Evolutionary conservation across 2,329 filamentous ascomycete species (phyloP).

Genomic region (Xylaria hypoxylon): DNA sequence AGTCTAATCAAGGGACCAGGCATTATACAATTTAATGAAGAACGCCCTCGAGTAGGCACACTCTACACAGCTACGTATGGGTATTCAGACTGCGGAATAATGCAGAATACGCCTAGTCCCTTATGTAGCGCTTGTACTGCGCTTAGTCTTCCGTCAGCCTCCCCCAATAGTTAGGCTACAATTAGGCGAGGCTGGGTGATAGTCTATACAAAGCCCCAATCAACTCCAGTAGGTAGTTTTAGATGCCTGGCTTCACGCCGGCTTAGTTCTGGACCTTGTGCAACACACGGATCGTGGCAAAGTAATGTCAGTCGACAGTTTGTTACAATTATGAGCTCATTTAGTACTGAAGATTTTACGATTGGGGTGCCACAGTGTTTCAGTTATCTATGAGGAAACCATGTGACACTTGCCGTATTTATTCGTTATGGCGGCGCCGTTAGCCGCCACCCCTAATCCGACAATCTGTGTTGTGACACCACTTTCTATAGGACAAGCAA

Average conservation of each 20-base stretch:
- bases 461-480: neutral
- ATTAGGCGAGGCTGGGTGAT: neutral
- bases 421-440: slow-evolving; percentile 3
- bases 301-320: neutral
- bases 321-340: neutral
- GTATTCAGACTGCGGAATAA: neutral
- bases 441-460: neutral
- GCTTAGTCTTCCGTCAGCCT: neutral
- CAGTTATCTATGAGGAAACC: neutral
- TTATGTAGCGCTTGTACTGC: slow-evolving; percentile 10
- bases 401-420: neutral
- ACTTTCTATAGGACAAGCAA: neutral
- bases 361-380: neutral
- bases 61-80: neutral
- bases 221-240: neutral
- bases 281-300: neutral
- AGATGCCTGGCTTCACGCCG: neutral
- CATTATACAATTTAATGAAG: neutral
- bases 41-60: neutral
- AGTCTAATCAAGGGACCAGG: neutral
- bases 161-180: neutral
- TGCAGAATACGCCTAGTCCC: neutral
- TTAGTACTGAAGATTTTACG: neutral
- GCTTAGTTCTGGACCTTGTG: neutral
- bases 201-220: neutral